Evolutionary conservation across 2,329 filamentous ascomycete genomes (phyloP).

Genomic region (Microdochium nivale): DNA sequence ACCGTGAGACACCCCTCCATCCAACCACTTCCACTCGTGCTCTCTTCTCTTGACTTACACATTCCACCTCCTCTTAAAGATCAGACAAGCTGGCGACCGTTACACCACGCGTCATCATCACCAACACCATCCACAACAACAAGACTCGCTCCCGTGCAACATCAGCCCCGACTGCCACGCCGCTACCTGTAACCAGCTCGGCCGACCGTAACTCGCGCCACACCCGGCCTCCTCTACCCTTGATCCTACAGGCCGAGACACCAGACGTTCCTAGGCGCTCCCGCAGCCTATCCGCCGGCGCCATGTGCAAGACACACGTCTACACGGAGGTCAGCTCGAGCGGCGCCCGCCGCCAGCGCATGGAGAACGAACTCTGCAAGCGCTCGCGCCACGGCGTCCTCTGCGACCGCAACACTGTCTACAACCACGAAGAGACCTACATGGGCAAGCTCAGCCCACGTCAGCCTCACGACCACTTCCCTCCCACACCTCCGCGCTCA

Average conservation of each 20-base stretch:
- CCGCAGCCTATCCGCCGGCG: not conserved
- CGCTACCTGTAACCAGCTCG: not conserved
- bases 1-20: not conserved
- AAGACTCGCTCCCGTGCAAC: not conserved
- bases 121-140: not conserved
- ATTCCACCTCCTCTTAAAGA: not conserved
- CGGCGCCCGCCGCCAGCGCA: not conserved
- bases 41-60: not conserved
- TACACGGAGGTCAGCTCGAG: not conserved
- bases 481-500: not conserved
- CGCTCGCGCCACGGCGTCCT: not conserved
- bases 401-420: not conserved
- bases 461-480: not conserved
- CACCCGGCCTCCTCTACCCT: not conserved
- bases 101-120: not conserved
- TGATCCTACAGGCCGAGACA: not conserved
- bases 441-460: not conserved
- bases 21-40: not conserved
- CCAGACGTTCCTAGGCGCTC: not conserved
- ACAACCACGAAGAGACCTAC: not conserved
- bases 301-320: constrained; percentile 1
- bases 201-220: not conserved
- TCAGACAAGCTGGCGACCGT: not conserved
- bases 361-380: not conserved
- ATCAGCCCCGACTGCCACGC: not conserved